Evolutionary conservation across 2,329 filamentous ascomycete species (phyloP).

Genomic region (Trichothecium roseum): DNA sequence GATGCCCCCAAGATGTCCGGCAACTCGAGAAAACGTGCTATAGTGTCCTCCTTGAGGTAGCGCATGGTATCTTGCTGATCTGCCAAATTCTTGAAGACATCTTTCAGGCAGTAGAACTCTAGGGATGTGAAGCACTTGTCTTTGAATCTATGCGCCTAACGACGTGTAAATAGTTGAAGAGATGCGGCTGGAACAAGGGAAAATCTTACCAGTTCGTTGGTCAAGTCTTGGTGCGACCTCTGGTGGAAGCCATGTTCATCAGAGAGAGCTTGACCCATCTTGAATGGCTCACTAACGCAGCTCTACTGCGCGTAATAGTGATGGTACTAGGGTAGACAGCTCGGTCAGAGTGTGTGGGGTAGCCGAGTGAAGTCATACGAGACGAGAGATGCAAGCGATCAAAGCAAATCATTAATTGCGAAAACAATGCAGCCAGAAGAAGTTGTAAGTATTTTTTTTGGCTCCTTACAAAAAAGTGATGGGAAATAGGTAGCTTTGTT

Average conservation of each 20-base stretch:
- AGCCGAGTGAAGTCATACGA: no score
- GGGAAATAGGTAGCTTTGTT: no score
- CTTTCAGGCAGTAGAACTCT: slow-evolving; percentile 63
- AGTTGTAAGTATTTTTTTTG: no score
- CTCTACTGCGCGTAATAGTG: slow-evolving; percentile 4
- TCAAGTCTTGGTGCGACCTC: slow-evolving; percentile 41
- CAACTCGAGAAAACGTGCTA: slow-evolving; percentile 62
- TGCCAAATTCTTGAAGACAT: slow-evolving; percentile 61
- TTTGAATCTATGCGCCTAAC: slow-evolving; percentile 52
- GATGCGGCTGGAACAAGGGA: slow-evolving; percentile 4
- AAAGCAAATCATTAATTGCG: no score
- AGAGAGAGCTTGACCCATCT: slow-evolving; percentile 43
- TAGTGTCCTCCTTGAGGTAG: slow-evolving; percentile 59
- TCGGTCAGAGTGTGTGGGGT: no score
- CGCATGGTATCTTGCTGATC: slow-evolving; percentile 50
- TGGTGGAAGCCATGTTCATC: slow-evolving; percentile 27
- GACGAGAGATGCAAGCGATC: no score
- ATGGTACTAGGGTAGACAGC: no score
- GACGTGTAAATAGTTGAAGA: slow-evolving; percentile 1
- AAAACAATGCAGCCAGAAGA: no score
- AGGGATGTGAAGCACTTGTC: slow-evolving; percentile 61
- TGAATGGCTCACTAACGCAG: slow-evolving; percentile 10
- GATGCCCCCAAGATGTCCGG: slow-evolving; percentile 59
- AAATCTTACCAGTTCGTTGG: slow-evolving; percentile 36
- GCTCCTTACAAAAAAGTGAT: no score